phyloP scores from a whole-genome alignment of 2,329 filamentous ascomycete genomes.

The Calonectria montana region DNA sequence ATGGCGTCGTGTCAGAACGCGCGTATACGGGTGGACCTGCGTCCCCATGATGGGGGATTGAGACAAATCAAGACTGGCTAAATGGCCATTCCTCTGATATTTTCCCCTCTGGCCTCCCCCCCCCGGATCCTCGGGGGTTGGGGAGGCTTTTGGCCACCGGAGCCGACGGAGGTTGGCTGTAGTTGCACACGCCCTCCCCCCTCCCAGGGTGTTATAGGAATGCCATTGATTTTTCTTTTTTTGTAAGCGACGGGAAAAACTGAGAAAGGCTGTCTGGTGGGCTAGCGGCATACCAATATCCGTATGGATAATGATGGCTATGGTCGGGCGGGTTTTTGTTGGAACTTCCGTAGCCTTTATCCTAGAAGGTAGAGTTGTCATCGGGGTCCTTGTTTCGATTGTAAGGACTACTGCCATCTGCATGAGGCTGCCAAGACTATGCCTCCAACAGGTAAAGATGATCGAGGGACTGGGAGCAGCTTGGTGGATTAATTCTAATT shows the following conservation, averaged over 20 bases:
- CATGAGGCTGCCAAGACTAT: not conserved
- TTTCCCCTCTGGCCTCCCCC: not conserved
- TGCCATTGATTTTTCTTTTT: not conserved
- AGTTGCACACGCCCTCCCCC: not conserved
- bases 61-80: not conserved
- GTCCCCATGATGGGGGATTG: not conserved
- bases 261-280: not conserved
- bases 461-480: not conserved
- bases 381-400: not conserved
- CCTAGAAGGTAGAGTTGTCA: not conserved
- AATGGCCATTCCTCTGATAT: not conserved
- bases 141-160: not conserved
- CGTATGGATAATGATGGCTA: not conserved
- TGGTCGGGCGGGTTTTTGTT: not conserved
- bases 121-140: not conserved
- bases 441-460: not conserved
- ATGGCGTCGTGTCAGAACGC: constrained; percentile 21
- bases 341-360: not conserved
- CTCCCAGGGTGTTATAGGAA: constrained; percentile 7
- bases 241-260: not conserved
- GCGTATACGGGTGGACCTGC: constrained; percentile 14
- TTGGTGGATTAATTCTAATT: constrained; percentile 3
- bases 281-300: not conserved
- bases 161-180: not conserved
- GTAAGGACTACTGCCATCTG: not conserved